Evolutionary conservation across 306 rosid species (phyloP).

Genomic region (Luffa acutangula): DNA sequence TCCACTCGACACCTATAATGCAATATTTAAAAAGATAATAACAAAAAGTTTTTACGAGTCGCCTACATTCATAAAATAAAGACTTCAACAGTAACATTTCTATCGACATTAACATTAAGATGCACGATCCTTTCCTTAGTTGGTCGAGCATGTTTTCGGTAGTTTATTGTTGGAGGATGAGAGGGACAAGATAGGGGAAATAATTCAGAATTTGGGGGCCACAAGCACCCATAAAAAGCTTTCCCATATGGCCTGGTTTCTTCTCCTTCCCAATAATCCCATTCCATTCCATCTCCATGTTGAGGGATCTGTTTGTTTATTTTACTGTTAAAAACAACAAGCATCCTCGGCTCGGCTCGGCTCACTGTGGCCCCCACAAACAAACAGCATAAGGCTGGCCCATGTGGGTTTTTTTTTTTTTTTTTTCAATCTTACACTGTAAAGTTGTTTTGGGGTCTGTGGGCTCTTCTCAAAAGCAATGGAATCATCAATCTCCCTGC

Average conservation of each 20-base stretch:
- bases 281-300: background rate
- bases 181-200: background rate
- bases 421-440: background rate
- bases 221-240: background rate
- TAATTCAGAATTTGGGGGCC: background rate
- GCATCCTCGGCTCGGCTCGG: background rate
- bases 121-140: background rate
- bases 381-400: constrained; percentile 1
- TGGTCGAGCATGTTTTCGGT: background rate
- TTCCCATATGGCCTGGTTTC: background rate
- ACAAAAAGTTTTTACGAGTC: too few relatives aligned
- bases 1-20: too few relatives aligned
- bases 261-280: background rate
- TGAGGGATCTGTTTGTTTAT: background rate
- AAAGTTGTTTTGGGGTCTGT: background rate
- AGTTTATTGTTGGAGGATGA: background rate
- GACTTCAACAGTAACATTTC: too few relatives aligned
- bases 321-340: background rate
- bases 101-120: too few relatives aligned
- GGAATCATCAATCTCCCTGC: constrained; percentile 2
- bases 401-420: background rate
- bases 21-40: too few relatives aligned
- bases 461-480: constrained; percentile 11
- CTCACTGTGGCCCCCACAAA: background rate
- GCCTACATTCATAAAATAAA: too few relatives aligned